Evolutionary conservation across 2,329 filamentous ascomycete species (phyloP).

Genomic region (Penicillium nordicum): DNA sequence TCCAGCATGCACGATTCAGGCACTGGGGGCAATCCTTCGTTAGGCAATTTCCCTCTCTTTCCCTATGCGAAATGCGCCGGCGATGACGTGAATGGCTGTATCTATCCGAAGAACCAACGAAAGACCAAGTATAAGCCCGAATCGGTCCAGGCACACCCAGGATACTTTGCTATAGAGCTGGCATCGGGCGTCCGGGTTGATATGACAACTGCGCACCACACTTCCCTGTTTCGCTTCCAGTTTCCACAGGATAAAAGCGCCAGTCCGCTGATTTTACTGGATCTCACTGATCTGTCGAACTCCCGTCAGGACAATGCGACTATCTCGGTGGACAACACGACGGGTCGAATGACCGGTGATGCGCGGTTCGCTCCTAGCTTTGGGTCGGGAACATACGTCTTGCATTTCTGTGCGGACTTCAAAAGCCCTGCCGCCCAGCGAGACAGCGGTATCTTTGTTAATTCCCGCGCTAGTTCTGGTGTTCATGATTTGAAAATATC

Average conservation of each 20-base stretch:
- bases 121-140: constrained; percentile 47
- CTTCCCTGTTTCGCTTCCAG: constrained; percentile 63
- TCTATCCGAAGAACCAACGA: constrained; percentile 56
- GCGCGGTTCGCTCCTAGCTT: constrained; percentile 64
- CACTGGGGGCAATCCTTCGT: constrained; percentile 54
- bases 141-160: constrained; percentile 59
- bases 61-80: constrained; percentile 59
- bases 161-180: constrained; percentile 62
- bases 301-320: constrained; percentile 58
- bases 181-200: constrained; percentile 58
- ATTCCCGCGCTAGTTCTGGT: constrained; percentile 56
- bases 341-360: constrained; percentile 60
- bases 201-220: constrained; percentile 63
- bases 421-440: constrained; percentile 50
- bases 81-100: constrained; percentile 61
- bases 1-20: constrained; percentile 51
- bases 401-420: constrained; percentile 68
- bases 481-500: constrained; percentile 55
- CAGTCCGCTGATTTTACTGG: constrained; percentile 61
- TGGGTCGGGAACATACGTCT: constrained; percentile 56
- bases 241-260: constrained; percentile 54
- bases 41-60: constrained; percentile 72
- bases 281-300: constrained; percentile 62
- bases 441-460: constrained; percentile 61
- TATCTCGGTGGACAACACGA: constrained; percentile 54